Base-by-base conservation (phyloP, 306 rosid genomes). In the Dryas drummondii region DNA sequence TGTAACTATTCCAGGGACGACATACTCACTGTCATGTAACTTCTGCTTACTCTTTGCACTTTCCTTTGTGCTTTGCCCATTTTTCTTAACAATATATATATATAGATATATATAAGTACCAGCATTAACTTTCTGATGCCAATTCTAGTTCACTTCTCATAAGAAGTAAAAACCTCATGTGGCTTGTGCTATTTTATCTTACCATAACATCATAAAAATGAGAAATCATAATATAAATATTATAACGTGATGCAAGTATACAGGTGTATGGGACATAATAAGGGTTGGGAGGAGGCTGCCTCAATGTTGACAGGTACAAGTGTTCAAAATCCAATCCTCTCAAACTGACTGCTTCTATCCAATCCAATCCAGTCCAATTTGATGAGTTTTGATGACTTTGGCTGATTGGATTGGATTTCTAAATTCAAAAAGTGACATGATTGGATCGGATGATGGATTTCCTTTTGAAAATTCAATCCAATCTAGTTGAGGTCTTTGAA, bases 261-360 rank as follows among this genome's bases (percentile, higher is more conserved):
- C 86, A 94, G 98, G 98, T 94, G 98, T 85, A 91, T 94, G 97
- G 98, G 98, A 78, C 98, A 94, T 82, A 94, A 94, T 78, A 88
- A 80, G 83, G 98, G 98, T 13, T 94, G 97, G 97, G 98, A 94
- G 78, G 97, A 94, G 85, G 98, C 98, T 9, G 97, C 98, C 74
- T 94, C 98, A 78, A 88, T 91, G 94, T 77, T 94, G 74, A 80
- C 91, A 26, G 97, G 98, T 50, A 32, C 2, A 0, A 32, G 37
- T 32, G 37, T 32, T 32, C 37, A 1, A 32, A 32, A 32, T 32
- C 37, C 37, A 32, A 32, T 32, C 37, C 37, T 0, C 37, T 32
- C 37, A 32, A 32, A 32, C 37, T 32, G 37, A 32, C 37, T 32
- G 37, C 37, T 32, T 32, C 37, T 32, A 32, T 32, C 37, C 37